These are phyloP conservation scores for Dichotomopilus funicola DNA, from an alignment of 2,329 filamentous ascomycete genomes.

Conservation along the genomic window DNA sequence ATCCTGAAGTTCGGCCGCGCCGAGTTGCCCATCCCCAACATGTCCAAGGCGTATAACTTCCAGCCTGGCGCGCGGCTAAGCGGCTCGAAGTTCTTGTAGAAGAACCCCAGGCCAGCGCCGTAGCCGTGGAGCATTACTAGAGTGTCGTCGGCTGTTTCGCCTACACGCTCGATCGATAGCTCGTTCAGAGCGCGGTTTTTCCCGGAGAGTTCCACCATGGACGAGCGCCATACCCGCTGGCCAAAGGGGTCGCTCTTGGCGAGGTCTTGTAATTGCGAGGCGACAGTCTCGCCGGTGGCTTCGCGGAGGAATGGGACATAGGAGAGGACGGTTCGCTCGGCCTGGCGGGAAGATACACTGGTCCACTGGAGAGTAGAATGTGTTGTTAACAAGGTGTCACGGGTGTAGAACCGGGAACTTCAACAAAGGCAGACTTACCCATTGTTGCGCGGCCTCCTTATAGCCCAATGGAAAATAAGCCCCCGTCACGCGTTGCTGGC, in stretches of 20 bases:
- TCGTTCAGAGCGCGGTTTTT: constrained; percentile 88
- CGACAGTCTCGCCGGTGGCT: constrained; percentile 46
- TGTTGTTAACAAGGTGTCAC: constrained; percentile 2
- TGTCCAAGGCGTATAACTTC: constrained; percentile 88
- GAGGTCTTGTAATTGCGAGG: constrained; percentile 36
- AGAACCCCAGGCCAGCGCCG: constrained; percentile 91
- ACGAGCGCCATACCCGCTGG: constrained; percentile 76
- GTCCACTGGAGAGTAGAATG: constrained; percentile 59
- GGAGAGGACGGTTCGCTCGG: constrained; percentile 82
- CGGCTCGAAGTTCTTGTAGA: constrained; percentile 95
- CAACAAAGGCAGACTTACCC: constrained; percentile 53
- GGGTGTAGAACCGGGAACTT: background rate
- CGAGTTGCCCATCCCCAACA: constrained; percentile 91
- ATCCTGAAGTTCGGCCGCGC: constrained; percentile 79
- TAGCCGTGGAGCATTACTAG: constrained; percentile 97
- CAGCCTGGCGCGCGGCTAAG: constrained; percentile 73
- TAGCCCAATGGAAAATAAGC: constrained; percentile 78
- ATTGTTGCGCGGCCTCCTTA: constrained; percentile 86
- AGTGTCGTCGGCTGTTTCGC: constrained; percentile 73
- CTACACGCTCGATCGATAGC: constrained; percentile 79
- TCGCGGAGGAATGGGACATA: constrained; percentile 78
- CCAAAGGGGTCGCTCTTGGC: constrained; percentile 66
- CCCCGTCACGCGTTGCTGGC: constrained; percentile 37
- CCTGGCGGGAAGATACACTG: constrained; percentile 69
- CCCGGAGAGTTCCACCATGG: constrained; percentile 76